phyloP scores from a whole-genome alignment of 495 filamentous ascomycete genomes.

The Cercophora newfieldiana region DNA sequence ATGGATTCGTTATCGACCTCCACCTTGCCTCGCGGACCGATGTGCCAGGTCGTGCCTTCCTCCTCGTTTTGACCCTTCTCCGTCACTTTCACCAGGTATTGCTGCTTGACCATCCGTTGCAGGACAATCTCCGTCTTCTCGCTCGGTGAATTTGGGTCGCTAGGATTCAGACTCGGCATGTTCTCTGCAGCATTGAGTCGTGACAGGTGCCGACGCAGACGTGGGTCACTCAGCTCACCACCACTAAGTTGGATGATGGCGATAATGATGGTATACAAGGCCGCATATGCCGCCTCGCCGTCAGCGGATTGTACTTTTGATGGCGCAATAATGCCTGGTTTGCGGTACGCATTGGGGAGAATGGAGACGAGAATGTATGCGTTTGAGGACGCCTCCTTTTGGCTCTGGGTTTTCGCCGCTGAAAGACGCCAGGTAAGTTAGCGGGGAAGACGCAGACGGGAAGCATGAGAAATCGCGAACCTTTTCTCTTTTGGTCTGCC shows the following conservation, averaged over 20 bases:
- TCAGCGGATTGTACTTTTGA: constrained; percentile 60
- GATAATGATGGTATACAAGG: constrained; percentile 76
- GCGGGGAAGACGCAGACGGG: neutral
- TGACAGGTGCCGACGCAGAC: constrained; percentile 69
- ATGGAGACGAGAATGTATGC: constrained; percentile 73
- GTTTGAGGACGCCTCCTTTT: constrained; percentile 55
- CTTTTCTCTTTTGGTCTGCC: constrained; percentile 69
- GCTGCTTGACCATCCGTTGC: constrained; percentile 72
- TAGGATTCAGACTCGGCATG: constrained; percentile 45
- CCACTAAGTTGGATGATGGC: constrained; percentile 69
- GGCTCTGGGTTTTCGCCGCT: constrained; percentile 46
- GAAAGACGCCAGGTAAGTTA: constrained; percentile 9
- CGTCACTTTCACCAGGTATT: constrained; percentile 74
- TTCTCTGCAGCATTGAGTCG: constrained; percentile 75
- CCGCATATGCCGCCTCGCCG: constrained; percentile 76
- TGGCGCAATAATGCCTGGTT: constrained; percentile 65
- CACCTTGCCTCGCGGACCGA: constrained; percentile 81
- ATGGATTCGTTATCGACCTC: constrained; percentile 78
- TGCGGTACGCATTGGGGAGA: constrained; percentile 65
- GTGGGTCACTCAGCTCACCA: constrained; percentile 69
- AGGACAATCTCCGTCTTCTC: constrained; percentile 77
- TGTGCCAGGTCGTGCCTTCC: constrained; percentile 76
- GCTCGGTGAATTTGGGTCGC: constrained; percentile 58
- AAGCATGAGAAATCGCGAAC: constrained; percentile 8
- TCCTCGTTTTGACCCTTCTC: constrained; percentile 71